These are phyloP conservation scores for Symmetrospora coprosmae DNA, from an alignment of 768 basidiomycete genomes.

Conservation along the genomic window DNA sequence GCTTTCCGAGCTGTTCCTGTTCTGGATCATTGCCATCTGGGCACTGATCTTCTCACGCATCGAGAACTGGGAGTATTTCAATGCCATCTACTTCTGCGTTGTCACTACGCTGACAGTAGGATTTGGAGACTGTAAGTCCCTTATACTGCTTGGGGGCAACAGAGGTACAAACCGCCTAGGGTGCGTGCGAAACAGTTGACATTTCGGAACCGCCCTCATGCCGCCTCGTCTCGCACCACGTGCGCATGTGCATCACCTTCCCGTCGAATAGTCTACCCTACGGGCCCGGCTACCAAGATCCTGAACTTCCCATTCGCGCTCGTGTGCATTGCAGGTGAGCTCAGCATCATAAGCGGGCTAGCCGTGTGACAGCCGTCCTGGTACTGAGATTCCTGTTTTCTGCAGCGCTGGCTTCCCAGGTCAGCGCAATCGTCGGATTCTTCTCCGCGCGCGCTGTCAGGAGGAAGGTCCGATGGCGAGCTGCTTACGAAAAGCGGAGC, in stretches of 20 bases:
- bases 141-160: neutral
- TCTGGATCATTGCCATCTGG: slow-evolving; percentile 33
- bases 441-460: slow-evolving; percentile 27
- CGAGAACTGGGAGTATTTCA: slow-evolving; percentile 35
- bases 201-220: neutral
- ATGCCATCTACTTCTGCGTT: slow-evolving; percentile 31
- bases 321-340: slow-evolving; percentile 35
- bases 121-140: slow-evolving; percentile 1
- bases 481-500: slow-evolving; percentile 31
- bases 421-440: slow-evolving; percentile 30
- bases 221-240: slow-evolving; percentile 27
- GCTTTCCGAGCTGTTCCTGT: slow-evolving; percentile 23
- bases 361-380: slow-evolving; percentile 27
- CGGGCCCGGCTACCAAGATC: slow-evolving; percentile 7
- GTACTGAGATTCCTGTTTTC: slow-evolving; percentile 26
- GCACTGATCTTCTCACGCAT: slow-evolving; percentile 35
- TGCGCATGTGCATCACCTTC: slow-evolving; percentile 35
- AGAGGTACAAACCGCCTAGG: neutral
- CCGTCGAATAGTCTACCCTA: too few relatives aligned
- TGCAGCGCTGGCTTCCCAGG: neutral
- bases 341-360: slow-evolving; percentile 31
- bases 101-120: slow-evolving; percentile 15
- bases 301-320: slow-evolving; percentile 33
- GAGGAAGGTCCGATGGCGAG: slow-evolving; percentile 33
- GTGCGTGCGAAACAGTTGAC: neutral